Percentiles rank a stretch among this genome's conserved stretches.
Conservation (phyloP, 441 rosid genomes). For the Pelargonium fulgidum region DNA sequence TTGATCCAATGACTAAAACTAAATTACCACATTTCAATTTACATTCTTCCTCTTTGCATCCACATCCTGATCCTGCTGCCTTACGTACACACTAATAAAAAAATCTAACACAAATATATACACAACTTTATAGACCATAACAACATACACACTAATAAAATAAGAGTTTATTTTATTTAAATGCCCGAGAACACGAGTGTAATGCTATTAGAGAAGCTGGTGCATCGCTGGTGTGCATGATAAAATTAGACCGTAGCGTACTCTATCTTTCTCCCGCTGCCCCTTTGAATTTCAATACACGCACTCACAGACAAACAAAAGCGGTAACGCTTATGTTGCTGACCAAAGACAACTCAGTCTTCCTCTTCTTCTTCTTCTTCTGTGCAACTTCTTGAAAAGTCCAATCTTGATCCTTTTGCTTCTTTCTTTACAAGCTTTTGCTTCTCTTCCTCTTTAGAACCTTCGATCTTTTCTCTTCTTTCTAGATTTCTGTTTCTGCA, state of each 20-base stretch:
- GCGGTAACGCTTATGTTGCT: background rate
- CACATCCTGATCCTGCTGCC: too few species aligned
- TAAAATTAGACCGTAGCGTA: background rate
- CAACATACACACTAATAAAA: too few species aligned
- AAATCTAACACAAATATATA: too few species aligned
- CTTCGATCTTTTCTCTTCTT: background rate
- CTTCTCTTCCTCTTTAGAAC: background rate
- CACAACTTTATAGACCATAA: too few species aligned
- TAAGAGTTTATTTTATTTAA: too few species aligned
- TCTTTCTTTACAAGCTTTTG: background rate
- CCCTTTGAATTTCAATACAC: background rate
- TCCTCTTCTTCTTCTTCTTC: background rate
- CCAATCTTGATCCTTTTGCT: background rate
- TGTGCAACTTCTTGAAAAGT: background rate
- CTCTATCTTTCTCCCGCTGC: background rate
- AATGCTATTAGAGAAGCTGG: too few species aligned
- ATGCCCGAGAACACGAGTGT: too few species aligned
- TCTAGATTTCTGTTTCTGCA: background rate
- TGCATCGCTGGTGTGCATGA: too few species aligned
- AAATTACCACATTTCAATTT: too few species aligned
- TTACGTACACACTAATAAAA: too few species aligned
- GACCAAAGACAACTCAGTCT: background rate
- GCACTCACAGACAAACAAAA: background rate
- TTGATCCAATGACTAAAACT: too few species aligned
- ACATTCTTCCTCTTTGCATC: too few species aligned